Percentiles rank a stretch among this genome's conserved stretches.
Evolutionary conservation across 192 early-diverging fungal genomes (phyloP).

Genomic region (Coemansia sp.): DNA sequence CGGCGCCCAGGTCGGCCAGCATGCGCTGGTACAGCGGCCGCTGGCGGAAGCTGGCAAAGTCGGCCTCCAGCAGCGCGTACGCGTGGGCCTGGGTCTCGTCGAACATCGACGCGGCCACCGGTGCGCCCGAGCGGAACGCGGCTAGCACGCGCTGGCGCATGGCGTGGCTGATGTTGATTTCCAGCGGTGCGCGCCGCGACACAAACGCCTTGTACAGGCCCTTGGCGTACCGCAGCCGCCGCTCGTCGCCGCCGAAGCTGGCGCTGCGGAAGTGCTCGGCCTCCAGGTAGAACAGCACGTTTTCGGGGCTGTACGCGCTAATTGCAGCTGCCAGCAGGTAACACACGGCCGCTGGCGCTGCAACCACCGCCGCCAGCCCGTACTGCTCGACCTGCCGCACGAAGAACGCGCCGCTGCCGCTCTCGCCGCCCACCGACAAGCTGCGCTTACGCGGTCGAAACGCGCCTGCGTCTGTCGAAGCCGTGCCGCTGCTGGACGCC

Average conservation of each 20-base stretch:
- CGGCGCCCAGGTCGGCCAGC: slow-evolving; percentile 40
- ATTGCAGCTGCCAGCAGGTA: slow-evolving; percentile 50
- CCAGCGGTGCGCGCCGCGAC: slow-evolving; percentile 42
- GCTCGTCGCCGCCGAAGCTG: slow-evolving; percentile 17
- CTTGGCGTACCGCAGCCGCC: slow-evolving; percentile 48
- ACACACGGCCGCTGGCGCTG: slow-evolving; percentile 47
- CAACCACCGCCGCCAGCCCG: slow-evolving; percentile 45
- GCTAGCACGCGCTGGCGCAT: slow-evolving; percentile 32
- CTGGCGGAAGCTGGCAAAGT: slow-evolving; percentile 46
- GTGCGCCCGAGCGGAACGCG: slow-evolving; percentile 22
- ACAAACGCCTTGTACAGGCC: slow-evolving; percentile 53
- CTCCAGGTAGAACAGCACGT: slow-evolving; percentile 44
- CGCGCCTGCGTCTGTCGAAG: too few species aligned
- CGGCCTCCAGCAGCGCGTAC: slow-evolving; percentile 40
- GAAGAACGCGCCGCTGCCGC: slow-evolving; percentile 39
- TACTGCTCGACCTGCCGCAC: slow-evolving; percentile 53
- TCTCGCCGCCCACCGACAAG: slow-evolving; percentile 52
- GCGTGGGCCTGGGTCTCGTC: slow-evolving; percentile 43
- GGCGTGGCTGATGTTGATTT: slow-evolving; percentile 51
- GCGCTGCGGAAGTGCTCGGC: slow-evolving; percentile 49
- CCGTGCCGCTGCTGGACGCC: slow-evolving; percentile 8
- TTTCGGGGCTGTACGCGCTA: slow-evolving; percentile 35
- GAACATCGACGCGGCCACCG: slow-evolving; percentile 24
- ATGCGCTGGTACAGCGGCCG: slow-evolving; percentile 39
- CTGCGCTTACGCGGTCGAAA: slow-evolving; percentile 53